Evolutionary conservation across 805 yeast genomes (phyloP), one percentile per base, ranked within the genome.

Genomic region (Hemisphaericaspora nanyangensis): DNA sequence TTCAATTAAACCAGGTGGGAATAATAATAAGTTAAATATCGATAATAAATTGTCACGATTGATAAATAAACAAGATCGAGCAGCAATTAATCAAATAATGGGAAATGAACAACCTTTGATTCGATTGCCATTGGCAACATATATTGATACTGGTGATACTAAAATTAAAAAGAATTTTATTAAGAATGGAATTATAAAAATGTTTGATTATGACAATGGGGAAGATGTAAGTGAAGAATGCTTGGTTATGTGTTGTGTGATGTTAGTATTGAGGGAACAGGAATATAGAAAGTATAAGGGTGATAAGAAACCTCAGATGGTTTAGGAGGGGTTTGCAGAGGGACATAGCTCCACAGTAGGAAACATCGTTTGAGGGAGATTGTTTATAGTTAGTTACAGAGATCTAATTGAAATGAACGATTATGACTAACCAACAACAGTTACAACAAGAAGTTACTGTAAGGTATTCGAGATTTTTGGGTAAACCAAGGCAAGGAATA

Each of bases 231-330:
- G 46, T 28, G 49, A 44, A n/a, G 57, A 55, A 18, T 45, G 54
- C 28, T 41, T 59, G 31, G 49, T 55, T 12, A 30, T 61, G 11
- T 41, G 51, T 11, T 52, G 59, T 24, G 45, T 61, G 4, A 34
- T 63, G 44, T 46, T 61, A 35, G 57, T 60, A 6, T 50, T 63
- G 40, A 40, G 64, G 19, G 68, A 61, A 35, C 68, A 61, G 44
- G 68, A 63, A 37, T 48, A 49, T 25, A 49, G 63, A 38, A 63
- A 63, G 46, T 57, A 53, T 48, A 50, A 60, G 42, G 66, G 69
- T 15, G 34, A 38, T 16, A 34, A 38, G 16, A 37, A 37, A 16
- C 40, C 40, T 15, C 18, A 29, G n/a, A 17, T 29, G 31, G 28
- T 25, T 10, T 25, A 25, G 28, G 28, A 25, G 7, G 28, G 10